These are phyloP conservation scores for Salinomyces thailandicus DNA, from an alignment of 2,329 filamentous ascomycete genomes.

Conservation along the genomic window DNA sequence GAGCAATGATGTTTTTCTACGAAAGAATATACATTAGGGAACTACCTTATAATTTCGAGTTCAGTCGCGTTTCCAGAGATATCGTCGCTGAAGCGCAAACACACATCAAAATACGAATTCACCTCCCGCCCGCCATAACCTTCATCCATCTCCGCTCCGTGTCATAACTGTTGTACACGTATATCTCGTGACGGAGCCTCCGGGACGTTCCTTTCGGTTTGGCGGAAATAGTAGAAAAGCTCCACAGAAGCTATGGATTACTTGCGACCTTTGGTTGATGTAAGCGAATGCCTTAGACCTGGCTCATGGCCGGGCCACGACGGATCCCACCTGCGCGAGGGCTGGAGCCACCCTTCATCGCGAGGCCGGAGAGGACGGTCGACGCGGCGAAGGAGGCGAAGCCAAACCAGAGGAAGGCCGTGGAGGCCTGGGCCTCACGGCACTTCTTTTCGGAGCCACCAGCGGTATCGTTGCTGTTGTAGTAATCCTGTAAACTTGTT, in stretches of 20 bases:
- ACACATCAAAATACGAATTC: too few relatives aligned
- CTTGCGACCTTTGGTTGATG: background rate
- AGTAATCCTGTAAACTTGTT: constrained; percentile 24
- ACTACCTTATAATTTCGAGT: background rate
- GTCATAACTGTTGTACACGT: constrained; percentile 3
- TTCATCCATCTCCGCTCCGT: too few relatives aligned
- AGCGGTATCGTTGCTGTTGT: constrained; percentile 30
- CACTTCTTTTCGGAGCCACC: constrained; percentile 50
- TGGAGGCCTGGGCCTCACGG: constrained; percentile 62
- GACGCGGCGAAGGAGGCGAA: constrained; percentile 50
- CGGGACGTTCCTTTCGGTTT: too few relatives aligned
- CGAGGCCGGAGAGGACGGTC: constrained; percentile 46
- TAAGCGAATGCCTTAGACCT: constrained; percentile 35
- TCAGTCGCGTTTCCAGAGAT: background rate
- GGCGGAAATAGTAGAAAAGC: too few relatives aligned
- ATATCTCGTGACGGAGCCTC: background rate
- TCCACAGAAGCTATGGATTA: too few relatives aligned
- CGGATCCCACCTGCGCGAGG: constrained; percentile 35
- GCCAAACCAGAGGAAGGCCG: constrained; percentile 71
- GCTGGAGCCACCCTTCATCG: constrained; percentile 39
- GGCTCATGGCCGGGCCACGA: constrained; percentile 43
- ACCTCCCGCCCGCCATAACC: too few relatives aligned
- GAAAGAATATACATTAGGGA: constrained; percentile 1
- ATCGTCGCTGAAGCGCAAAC: constrained; percentile 1
- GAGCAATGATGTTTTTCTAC: background rate